Conservation (phyloP, 441 rosid genomes). For the Breynia disticha region DNA sequence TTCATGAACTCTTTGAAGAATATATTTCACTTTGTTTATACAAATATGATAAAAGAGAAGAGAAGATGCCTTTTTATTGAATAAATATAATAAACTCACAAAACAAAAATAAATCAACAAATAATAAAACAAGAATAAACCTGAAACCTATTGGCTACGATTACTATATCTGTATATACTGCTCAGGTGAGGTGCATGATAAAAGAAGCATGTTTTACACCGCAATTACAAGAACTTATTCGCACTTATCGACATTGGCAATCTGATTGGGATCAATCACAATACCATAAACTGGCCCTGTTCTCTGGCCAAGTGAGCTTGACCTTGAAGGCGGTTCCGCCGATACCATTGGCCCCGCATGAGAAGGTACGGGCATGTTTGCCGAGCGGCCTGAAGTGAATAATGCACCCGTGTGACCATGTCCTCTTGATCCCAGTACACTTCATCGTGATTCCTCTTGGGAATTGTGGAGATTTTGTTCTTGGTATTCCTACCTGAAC, state of each 20-base stretch:
- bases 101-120: too few relatives aligned
- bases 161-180: too few relatives aligned
- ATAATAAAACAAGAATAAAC: too few relatives aligned
- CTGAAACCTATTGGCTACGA: too few relatives aligned
- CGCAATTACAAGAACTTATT: not conserved
- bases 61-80: too few relatives aligned
- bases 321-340: constrained; percentile 16
- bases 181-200: not conserved
- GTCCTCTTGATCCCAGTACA: constrained; percentile 79
- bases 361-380: constrained; percentile 47
- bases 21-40: too few relatives aligned
- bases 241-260: too few relatives aligned
- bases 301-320: constrained; percentile 13
- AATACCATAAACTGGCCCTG: constrained; percentile 44
- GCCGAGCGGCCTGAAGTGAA: constrained; percentile 68
- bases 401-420: constrained; percentile 52
- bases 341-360: constrained; percentile 17
- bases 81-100: too few relatives aligned
- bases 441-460: constrained; percentile 81
- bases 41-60: too few relatives aligned
- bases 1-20: too few relatives aligned
- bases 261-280: constrained; percentile 48
- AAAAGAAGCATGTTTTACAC: not conserved
- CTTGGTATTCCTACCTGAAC: constrained; percentile 67
- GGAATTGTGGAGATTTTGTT: constrained; percentile 46